Evolutionary conservation across 2,329 filamentous ascomycete species (phyloP).

Genomic region (Zasmidium cellare): DNA sequence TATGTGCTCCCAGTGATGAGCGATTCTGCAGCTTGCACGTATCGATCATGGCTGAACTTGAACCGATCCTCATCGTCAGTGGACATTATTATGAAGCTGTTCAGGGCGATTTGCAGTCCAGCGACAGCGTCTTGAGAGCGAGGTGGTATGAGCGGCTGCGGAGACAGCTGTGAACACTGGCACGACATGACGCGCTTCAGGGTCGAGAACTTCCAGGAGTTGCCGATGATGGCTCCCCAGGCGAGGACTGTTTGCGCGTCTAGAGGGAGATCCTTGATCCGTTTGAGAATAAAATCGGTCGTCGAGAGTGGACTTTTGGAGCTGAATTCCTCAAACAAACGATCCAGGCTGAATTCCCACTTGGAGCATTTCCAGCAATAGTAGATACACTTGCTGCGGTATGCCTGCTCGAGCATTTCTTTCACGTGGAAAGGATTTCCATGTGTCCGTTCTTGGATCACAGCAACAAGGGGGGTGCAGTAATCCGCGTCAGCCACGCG

Average conservation of each 20-base stretch:
- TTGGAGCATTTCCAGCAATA: constrained; percentile 39
- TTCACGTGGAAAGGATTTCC: constrained; percentile 93
- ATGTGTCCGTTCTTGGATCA: constrained; percentile 83
- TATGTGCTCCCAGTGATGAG: constrained; percentile 61
- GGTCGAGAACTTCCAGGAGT: constrained; percentile 78
- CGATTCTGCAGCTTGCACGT: constrained; percentile 72
- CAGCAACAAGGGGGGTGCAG: constrained; percentile 73
- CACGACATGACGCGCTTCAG: constrained; percentile 75
- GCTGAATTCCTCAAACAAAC: constrained; percentile 81
- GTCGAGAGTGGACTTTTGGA: constrained; percentile 67
- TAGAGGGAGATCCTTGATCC: constrained; percentile 72
- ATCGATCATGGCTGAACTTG: constrained; percentile 83
- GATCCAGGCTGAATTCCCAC: constrained; percentile 85
- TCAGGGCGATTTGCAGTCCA: constrained; percentile 79
- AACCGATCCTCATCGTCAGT: constrained; percentile 85
- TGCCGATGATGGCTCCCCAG: constrained; percentile 83
- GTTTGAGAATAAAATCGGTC: constrained; percentile 76
- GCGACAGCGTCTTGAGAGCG: constrained; percentile 70
- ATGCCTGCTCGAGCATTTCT: constrained; percentile 85
- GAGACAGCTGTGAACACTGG: constrained; percentile 62
- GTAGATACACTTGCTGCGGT: constrained; percentile 66
- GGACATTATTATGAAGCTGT: constrained; percentile 76
- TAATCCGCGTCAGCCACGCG: constrained; percentile 61
- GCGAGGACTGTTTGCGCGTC: constrained; percentile 76
- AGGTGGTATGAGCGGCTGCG: constrained; percentile 49